Percentiles rank a stretch among this genome's conserved stretches.
Conservation (phyloP, 2,329 filamentous ascomycete species). For the Shiraia bambusicola region DNA sequence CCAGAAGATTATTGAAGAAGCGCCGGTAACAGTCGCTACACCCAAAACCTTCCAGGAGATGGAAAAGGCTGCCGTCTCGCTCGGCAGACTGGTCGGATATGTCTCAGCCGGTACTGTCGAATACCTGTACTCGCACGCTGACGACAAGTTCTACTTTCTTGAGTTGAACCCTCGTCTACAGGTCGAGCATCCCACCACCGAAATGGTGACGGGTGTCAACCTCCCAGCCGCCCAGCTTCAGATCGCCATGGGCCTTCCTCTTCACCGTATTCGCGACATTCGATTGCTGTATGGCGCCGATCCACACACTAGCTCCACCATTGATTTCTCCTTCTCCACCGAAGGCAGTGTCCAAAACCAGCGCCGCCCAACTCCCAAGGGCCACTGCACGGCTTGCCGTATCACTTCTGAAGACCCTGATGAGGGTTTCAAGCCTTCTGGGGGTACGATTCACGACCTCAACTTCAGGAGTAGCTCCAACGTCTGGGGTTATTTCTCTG, state of each 20-base stretch:
- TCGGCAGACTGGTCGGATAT: slow-evolving; percentile 93
- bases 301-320: slow-evolving; percentile 78
- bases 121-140: slow-evolving; percentile 95
- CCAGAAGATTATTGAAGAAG: slow-evolving; percentile 99
- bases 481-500: slow-evolving; percentile 99
- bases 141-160: slow-evolving; percentile 99
- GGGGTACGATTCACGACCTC: slow-evolving; percentile 97
- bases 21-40: slow-evolving; percentile 94
- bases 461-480: slow-evolving; percentile 99
- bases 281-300: slow-evolving; percentile 94
- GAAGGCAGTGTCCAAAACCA: slow-evolving; percentile 81
- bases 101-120: slow-evolving; percentile 98
- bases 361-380: slow-evolving; percentile 87
- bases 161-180: slow-evolving; percentile 98
- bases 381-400: slow-evolving; percentile 96
- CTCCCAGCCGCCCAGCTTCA: slow-evolving; percentile 95
- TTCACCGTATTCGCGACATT: slow-evolving; percentile 95
- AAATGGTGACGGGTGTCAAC: slow-evolving; percentile 99
- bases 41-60: slow-evolving; percentile 87
- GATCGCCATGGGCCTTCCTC: slow-evolving; percentile 96
- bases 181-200: slow-evolving; percentile 98
- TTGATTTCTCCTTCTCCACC: slow-evolving; percentile 95
- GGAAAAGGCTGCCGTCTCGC: slow-evolving; percentile 93
- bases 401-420: slow-evolving; percentile 99
- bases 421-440: slow-evolving; percentile 99